phyloP scores from a whole-genome alignment of 2,329 filamentous ascomycete genomes.

The Lachnellula occidentalis region DNA sequence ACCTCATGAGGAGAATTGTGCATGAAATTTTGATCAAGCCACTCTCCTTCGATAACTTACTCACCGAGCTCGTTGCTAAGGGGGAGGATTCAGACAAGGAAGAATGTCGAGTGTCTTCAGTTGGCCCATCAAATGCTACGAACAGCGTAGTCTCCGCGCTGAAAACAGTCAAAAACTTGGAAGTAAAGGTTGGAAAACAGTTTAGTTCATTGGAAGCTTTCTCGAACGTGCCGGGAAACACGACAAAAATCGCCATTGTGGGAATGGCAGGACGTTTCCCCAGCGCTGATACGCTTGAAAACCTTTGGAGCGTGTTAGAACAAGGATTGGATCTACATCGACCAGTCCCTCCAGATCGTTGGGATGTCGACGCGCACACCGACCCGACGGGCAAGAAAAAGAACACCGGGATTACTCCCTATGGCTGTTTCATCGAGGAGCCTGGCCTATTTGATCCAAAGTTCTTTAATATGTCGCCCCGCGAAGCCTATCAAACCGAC shows the following conservation, averaged over 20 bases:
- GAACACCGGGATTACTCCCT: constrained; percentile 73
- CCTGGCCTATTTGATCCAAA: constrained; percentile 74
- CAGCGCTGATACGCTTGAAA: constrained; percentile 63
- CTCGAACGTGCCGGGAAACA: constrained; percentile 54
- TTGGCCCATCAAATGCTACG: constrained; percentile 30
- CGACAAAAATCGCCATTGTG: constrained; percentile 61
- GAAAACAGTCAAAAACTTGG: neutral
- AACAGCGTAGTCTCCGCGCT: neutral
- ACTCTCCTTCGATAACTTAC: constrained; percentile 42
- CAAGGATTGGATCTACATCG: constrained; percentile 71
- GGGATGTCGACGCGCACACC: constrained; percentile 64
- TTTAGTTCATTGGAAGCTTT: constrained; percentile 28
- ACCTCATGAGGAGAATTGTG: constrained; percentile 22
- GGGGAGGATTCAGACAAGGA: constrained; percentile 37
- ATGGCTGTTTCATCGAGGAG: constrained; percentile 66
- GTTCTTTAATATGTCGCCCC: constrained; percentile 83
- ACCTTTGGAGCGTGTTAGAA: constrained; percentile 69
- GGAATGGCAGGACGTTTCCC: constrained; percentile 77
- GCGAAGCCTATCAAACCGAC: constrained; percentile 74
- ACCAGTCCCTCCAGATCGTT: constrained; percentile 62
- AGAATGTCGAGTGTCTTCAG: constrained; percentile 43
- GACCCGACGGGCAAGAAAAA: constrained; percentile 67
- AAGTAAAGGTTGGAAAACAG: neutral
- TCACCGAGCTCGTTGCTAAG: constrained; percentile 42
- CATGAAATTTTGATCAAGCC: constrained; percentile 47